phyloP scores from a whole-genome alignment of 305 asterid species.

The Fraxinus albicans region DNA sequence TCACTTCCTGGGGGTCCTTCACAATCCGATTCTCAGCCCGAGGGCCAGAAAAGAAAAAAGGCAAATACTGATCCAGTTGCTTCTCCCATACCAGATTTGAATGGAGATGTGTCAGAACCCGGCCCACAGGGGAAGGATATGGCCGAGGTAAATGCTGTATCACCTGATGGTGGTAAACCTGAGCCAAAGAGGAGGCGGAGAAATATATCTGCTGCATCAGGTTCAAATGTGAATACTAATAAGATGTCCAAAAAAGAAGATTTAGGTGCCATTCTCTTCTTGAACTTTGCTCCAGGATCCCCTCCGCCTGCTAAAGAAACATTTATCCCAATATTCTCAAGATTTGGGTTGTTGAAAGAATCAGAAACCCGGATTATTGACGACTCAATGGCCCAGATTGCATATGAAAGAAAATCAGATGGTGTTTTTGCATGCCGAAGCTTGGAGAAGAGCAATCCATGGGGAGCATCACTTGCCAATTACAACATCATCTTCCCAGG shows the following conservation, averaged over 20 bases:
- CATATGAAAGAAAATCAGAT: slow-evolving; percentile 47
- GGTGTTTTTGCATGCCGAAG: slow-evolving; percentile 56
- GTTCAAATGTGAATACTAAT: slow-evolving; percentile 2
- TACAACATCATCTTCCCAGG: slow-evolving; percentile 38
- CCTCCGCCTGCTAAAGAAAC: slow-evolving; percentile 49
- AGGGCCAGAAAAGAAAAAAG: slow-evolving; percentile 41
- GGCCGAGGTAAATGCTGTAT: slow-evolving; percentile 27
- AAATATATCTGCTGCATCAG: slow-evolving; percentile 20
- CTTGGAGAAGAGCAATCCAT: slow-evolving; percentile 50
- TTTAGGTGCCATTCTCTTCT: slow-evolving; percentile 42
- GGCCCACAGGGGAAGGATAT: slow-evolving; percentile 21
- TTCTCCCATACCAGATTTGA: slow-evolving; percentile 66
- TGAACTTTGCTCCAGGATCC: slow-evolving; percentile 43
- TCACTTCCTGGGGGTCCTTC: slow-evolving; percentile 23
- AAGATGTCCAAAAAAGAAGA: slow-evolving; percentile 22
- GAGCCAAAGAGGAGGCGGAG: slow-evolving; percentile 37
- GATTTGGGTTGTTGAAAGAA: slow-evolving; percentile 60
- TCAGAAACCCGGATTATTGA: slow-evolving; percentile 37
- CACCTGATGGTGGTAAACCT: slow-evolving; percentile 28
- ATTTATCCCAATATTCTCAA: slow-evolving; percentile 41
- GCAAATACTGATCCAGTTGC: slow-evolving; percentile 33
- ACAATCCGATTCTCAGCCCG: slow-evolving; percentile 25
- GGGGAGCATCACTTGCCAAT: slow-evolving; percentile 49
- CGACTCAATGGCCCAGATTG: slow-evolving; percentile 40
- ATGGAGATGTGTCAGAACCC: slow-evolving; percentile 36